These are phyloP conservation scores for Suillus spraguei DNA, from an alignment of 768 basidiomycete genomes.

Conservation along the genomic window DNA sequence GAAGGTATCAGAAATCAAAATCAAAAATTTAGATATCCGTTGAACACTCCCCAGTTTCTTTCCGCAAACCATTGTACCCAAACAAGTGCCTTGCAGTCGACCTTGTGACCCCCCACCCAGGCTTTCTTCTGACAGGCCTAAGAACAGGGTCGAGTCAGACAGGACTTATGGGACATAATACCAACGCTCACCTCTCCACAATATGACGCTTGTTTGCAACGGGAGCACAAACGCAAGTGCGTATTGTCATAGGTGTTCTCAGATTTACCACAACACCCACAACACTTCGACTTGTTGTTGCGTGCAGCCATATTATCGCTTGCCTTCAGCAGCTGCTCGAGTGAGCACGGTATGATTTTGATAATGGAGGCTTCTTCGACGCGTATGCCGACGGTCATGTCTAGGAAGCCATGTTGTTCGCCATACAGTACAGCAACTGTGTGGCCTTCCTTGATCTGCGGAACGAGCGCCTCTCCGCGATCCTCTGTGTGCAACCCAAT, in stretches of 20 bases:
- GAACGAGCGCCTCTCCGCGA: neutral
- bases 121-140: conserved; percentile 5
- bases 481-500: conserved; percentile 30
- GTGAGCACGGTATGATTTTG: conserved; percentile 1
- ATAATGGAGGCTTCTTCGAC: conserved; percentile 12
- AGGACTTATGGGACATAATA: too few relatives aligned
- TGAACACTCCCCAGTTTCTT: neutral
- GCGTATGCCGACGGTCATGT: conserved; percentile 9
- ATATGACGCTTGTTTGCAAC: conserved; percentile 2
- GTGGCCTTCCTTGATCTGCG: conserved; percentile 5
- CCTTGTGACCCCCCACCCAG: neutral
- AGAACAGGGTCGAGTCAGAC: neutral
- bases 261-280: conserved; percentile 1
- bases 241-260: neutral
- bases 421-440: conserved; percentile 17
- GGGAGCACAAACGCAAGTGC: conserved; percentile 2
- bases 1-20: neutral
- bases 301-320: conserved; percentile 3
- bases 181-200: conserved; percentile 3
- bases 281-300: neutral
- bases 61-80: neutral
- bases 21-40: too few relatives aligned
- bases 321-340: conserved; percentile 1
- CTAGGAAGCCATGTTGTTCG: conserved; percentile 12
- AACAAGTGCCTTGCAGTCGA: neutral